phyloP scores from a whole-genome alignment of 164 flowering plant species.

The Kalanchoe fedtschenkoi region DNA sequence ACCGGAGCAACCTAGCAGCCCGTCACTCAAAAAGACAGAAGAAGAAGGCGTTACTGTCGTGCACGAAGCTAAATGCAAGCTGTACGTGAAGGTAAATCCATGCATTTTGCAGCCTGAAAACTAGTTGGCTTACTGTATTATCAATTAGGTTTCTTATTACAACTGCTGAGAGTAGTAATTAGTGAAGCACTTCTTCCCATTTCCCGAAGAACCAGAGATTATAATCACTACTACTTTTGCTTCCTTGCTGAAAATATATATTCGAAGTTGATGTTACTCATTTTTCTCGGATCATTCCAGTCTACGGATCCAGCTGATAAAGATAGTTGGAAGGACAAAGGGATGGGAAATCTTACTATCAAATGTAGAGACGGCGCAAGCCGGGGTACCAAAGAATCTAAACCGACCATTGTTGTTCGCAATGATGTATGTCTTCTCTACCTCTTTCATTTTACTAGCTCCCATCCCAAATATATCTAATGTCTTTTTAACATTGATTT shows the following conservation, averaged over 20 bases:
- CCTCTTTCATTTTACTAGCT: background rate
- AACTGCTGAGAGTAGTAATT: background rate
- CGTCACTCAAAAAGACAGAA: constrained; percentile 75
- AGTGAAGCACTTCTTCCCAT: background rate
- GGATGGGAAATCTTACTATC: constrained; percentile 76
- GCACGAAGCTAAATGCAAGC: constrained; percentile 95
- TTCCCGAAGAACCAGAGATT: background rate
- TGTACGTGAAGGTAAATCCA: constrained; percentile 74
- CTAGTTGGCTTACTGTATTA: background rate
- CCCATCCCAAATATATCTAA: background rate
- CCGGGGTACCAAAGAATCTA: constrained; percentile 87
- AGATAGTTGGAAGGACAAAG: constrained; percentile 88
- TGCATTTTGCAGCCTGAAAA: background rate
- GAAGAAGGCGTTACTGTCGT: constrained; percentile 74
- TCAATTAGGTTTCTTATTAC: background rate
- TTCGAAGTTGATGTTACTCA: background rate
- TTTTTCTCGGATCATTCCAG: constrained; percentile 26
- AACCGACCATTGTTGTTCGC: constrained; percentile 74
- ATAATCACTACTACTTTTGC: background rate
- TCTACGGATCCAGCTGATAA: constrained; percentile 75
- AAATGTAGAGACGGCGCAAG: constrained; percentile 72
- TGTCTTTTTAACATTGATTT: no score
- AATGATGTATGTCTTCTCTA: constrained; percentile 64
- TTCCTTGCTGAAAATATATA: background rate
- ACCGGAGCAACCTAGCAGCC: constrained; percentile 81